Conservation (phyloP, 202 grass and related monocot species). For the Digitaria exilis region DNA sequence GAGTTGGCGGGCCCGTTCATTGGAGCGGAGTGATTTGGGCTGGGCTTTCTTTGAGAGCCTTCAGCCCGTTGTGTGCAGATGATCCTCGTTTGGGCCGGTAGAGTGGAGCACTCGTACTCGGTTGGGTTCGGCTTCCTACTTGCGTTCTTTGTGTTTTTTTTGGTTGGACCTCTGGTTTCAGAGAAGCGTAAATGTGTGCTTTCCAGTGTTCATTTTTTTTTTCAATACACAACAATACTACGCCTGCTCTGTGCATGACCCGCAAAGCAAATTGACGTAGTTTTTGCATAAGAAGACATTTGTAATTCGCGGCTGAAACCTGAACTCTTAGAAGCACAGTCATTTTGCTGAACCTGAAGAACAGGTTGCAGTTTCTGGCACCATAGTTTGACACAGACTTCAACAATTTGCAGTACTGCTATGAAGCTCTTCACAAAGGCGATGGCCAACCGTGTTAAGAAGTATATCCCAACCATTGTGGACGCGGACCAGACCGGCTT, state of each 20-base stretch:
- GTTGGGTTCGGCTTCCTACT: background rate
- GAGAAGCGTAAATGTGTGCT: too few species aligned
- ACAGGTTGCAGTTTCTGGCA: background rate
- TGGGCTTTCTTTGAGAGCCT: background rate
- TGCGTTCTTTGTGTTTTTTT: too few species aligned
- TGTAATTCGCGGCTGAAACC: background rate
- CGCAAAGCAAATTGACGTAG: background rate
- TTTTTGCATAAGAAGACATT: background rate
- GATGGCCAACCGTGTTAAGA: too few species aligned
- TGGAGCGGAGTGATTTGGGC: background rate
- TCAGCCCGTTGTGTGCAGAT: background rate
- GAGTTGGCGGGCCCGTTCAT: background rate
- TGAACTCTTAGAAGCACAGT: background rate
- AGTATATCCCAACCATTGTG: too few species aligned
- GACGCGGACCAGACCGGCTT: too few species aligned
- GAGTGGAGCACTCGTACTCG: background rate
- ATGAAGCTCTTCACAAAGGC: too few species aligned
- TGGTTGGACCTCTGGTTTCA: too few species aligned
- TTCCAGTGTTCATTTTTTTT: too few species aligned
- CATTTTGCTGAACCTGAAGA: background rate
- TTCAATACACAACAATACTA: too few species aligned
- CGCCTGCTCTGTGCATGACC: background rate
- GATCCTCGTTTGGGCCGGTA: background rate
- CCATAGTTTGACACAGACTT: background rate
- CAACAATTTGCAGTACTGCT: background rate